Evolutionary conservation across 805 yeast genomes (phyloP).

Genomic region (Debaryomyces tyrocola): DNA sequence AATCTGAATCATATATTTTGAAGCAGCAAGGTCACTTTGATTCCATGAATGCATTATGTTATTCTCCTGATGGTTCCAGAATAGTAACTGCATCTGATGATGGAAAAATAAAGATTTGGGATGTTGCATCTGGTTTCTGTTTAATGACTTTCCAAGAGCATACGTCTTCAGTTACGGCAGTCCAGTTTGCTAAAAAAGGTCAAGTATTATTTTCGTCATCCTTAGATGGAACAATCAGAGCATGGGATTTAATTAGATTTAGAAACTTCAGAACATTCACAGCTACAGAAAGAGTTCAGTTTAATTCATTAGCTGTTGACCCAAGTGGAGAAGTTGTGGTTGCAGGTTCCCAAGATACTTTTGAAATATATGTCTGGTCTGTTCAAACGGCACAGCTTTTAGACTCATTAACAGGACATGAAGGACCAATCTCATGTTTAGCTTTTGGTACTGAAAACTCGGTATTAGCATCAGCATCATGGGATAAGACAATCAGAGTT

Average conservation of each 20-base stretch:
- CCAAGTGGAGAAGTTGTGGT: constrained; percentile 96
- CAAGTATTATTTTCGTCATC: constrained; percentile 91
- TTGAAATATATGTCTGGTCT: constrained; percentile 93
- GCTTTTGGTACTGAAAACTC: constrained; percentile 80
- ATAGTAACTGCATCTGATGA: constrained; percentile 95
- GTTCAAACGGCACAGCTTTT: constrained; percentile 92
- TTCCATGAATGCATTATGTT: constrained; percentile 75
- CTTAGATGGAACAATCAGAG: constrained; percentile 93
- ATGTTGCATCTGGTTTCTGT: constrained; percentile 87
- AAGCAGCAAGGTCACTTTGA: constrained; percentile 98
- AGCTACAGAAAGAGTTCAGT: constrained; percentile 84
- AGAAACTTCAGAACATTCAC: constrained; percentile 95
- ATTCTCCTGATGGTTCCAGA: constrained; percentile 93
- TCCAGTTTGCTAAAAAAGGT: constrained; percentile 84
- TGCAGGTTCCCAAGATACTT: constrained; percentile 89
- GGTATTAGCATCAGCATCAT: constrained; percentile 83
- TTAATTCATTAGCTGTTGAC: constrained; percentile 87
- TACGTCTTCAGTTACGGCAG: constrained; percentile 81
- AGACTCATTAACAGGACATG: constrained; percentile 89
- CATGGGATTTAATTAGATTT: constrained; percentile 92
- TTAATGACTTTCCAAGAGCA: constrained; percentile 91
- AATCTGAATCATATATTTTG: constrained; percentile 89
- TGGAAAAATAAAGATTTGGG: constrained; percentile 97
- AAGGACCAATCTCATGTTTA: constrained; percentile 88
- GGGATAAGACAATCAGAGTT: constrained; percentile 93